Conservation (phyloP, 352 stramenopile species). For the Hyaloperonospora arabidopsidis region DNA sequence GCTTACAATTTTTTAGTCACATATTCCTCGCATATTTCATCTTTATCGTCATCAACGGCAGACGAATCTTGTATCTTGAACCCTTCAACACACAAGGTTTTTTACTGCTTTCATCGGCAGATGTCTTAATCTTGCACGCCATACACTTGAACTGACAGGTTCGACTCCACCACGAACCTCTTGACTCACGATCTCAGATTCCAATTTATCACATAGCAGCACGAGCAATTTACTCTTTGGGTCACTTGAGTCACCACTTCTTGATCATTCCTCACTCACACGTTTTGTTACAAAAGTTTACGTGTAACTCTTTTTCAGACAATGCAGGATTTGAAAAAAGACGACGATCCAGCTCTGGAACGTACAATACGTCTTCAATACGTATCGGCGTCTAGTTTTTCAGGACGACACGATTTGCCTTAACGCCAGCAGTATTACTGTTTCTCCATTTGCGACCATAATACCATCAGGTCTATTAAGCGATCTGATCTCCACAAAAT, state of each 20-base stretch:
- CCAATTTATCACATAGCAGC: too few relatives aligned
- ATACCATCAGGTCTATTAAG: not conserved
- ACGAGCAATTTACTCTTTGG: not conserved
- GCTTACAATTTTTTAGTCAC: not conserved
- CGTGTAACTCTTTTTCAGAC: not conserved
- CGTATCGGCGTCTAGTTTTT: not conserved
- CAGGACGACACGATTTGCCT: not conserved
- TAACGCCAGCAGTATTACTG: not conserved
- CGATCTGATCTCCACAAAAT: not conserved
- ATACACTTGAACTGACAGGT: not conserved
- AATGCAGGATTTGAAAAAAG: not conserved
- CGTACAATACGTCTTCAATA: not conserved
- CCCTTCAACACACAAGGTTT: not conserved
- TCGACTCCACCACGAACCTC: not conserved
- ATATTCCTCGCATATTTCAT: not conserved
- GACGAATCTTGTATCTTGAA: not conserved
- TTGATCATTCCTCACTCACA: not conserved
- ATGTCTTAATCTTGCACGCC: not conserved
- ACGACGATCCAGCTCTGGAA: not conserved
- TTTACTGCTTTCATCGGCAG: not conserved
- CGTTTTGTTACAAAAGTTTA: not conserved
- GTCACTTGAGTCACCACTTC: constrained; percentile 1
- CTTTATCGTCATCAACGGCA: not conserved
- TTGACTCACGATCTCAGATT: too few relatives aligned
- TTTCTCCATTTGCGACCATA: not conserved